Base-by-base conservation (phyloP, 1,284 basidiomycete species). In the Cryptococcus floricola region DNA sequence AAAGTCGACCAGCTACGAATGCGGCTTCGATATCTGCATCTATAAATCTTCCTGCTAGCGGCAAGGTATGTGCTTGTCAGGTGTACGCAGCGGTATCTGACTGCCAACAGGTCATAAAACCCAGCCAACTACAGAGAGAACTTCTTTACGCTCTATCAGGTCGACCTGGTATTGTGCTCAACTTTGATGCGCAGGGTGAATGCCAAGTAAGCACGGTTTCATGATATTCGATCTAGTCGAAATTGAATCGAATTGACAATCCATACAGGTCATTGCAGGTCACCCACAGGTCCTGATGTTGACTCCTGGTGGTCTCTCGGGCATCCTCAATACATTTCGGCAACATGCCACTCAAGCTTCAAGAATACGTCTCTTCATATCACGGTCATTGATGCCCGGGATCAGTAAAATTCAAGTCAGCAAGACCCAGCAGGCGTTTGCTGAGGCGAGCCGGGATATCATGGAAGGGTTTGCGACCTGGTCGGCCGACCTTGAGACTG, bases 341-440 rank as follows among this genome's bases (percentile, higher is more conserved):
- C 63, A 70, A 13, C 79, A 77, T 4, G 83, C 87, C 0, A 85
- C 85, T 1, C 82, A 80, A 5, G 65, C 86, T 1, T 81, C 83
- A 42, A 81, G 81, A 50, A 78, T 91, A 7, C 83, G 88, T 42
- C 77, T 75, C 39, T 89, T 90, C 70, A 77, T 82, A 28, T 61
- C 69, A 1, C 73, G 78, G 14, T 79, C 58, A 82, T 50, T 80
- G 81, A 52, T 61, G 60, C 52, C 53, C 25, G 41, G 38, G 34
- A 34, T 50, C n/a, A 59, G 8, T 59, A 63, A 25, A 25, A 13
- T 1, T 42, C 41, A 42, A 42, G 19, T 58, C 45, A 44, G 67
- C 2, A 83, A 82, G 42, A 91, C 88, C 0, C 75, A 86, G 13
- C 87, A 91, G 68, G 90, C 91, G 0, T 91, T 91, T 68, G 83